Conservation (phyloP, 2,329 filamentous ascomycete species). For the Chrysoporthe austroafricana region DNA sequence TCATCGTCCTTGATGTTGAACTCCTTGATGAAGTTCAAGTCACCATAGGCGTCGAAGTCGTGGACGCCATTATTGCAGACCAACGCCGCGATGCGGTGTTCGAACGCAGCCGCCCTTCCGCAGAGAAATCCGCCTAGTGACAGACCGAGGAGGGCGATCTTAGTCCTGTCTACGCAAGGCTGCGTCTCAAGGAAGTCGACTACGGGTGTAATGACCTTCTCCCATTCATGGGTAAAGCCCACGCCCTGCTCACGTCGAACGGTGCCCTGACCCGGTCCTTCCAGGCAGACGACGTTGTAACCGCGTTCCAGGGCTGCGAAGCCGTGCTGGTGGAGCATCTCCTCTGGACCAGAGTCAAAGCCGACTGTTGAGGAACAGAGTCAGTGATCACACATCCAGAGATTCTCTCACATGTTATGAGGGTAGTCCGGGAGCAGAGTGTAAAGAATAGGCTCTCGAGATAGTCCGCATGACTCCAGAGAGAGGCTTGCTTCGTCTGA, state of each 20-base stretch:
- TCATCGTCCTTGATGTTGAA: conserved; percentile 27
- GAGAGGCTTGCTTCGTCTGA: not conserved
- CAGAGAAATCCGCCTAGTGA: conserved; percentile 48
- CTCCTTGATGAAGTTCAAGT: conserved; percentile 29
- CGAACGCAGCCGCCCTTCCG: conserved; percentile 47
- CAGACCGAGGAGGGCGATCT: conserved; percentile 44
- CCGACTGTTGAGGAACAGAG: conserved; percentile 28
- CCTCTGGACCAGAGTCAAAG: conserved; percentile 44
- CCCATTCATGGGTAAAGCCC: conserved; percentile 50
- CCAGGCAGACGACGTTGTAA: conserved; percentile 49
- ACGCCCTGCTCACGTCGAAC: conserved; percentile 45
- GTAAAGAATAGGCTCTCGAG: not conserved
- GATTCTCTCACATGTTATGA: not conserved
- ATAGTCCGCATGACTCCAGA: not conserved
- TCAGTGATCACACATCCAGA: not conserved
- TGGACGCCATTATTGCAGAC: conserved; percentile 46
- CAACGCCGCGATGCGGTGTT: conserved; percentile 45
- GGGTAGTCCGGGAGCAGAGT: not conserved
- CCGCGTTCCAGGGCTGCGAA: conserved; percentile 41
- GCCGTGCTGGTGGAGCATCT: conserved; percentile 40
- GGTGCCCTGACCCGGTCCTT: conserved; percentile 50
- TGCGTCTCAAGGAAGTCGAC: conserved; percentile 42
- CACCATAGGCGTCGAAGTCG: conserved; percentile 32
- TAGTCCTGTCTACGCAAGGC: conserved; percentile 37
- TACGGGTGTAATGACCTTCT: conserved; percentile 43